Base-by-base conservation (phyloP, 306 rosid genomes). In the Medicago lupulina region DNA sequence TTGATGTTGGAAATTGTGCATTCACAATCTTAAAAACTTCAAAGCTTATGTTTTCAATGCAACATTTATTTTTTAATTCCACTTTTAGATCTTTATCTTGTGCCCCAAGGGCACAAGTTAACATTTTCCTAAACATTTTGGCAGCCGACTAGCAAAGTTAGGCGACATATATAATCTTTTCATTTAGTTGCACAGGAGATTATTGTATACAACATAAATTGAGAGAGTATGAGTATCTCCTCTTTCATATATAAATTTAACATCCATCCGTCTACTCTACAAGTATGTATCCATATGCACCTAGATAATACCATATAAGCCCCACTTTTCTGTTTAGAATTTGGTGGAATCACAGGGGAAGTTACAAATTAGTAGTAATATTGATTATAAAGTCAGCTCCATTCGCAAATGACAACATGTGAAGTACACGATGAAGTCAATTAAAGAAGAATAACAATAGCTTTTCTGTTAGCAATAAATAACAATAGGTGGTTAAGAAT, bases 321-420 rank as follows among this genome's bases (percentile, higher is more conserved):
- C 63, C 66, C 31, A 38, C 46, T 44, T 39, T 44, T 55, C 19
- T 36, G 47, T 63, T 66, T 13, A 77, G 67, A 71, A 54, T 44
- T 67, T 63, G 55, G 36, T 53, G 78, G 74, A 67, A 53, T 44
- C 38, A 51, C 39, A 19, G 5, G 64, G 31, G 18, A 31, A 43
- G 40, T 23, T 47, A 43, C 46, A 16, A 51, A 57, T 53, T 55
- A 61, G 74, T 70, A 36, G 43, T 25, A 60, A 58, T n/a, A 11
- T 58, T 47, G 31, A 43, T 3, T 2, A 28, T 66, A 57, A 36
- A 49, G 47, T 59, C 23, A 49, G 49, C 9, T 67, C 41, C 39
- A 21, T 51, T 51, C 34, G 76, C 31, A 13, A 49, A 70, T 55
- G 75, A 76, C 14, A 57, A 38, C 71, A 15, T 21, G 44, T 11